Conservation (phyloP, 1,284 basidiomycete genomes). For the Hortiboletus rubellus region DNA sequence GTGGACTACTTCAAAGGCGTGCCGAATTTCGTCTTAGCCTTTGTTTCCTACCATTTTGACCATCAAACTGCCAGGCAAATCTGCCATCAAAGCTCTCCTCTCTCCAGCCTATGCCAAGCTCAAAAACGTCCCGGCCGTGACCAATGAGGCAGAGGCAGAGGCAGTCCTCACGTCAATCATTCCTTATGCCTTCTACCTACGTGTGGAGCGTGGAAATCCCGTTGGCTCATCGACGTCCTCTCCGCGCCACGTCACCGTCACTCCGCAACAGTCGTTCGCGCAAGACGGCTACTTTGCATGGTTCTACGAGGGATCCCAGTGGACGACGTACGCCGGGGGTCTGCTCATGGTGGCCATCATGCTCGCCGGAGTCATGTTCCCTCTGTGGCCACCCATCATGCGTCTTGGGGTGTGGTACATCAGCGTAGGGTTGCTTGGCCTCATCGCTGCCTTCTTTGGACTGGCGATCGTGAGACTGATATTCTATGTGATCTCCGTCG, state of each 20-base stretch:
- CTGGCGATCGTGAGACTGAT: slow-evolving; percentile 92
- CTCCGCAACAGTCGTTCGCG: slow-evolving; percentile 81
- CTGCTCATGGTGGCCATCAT: slow-evolving; percentile 91
- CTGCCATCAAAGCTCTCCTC: slow-evolving; percentile 87
- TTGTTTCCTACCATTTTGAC: not conserved
- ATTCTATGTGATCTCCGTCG: slow-evolving; percentile 90
- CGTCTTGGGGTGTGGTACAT: slow-evolving; percentile 98
- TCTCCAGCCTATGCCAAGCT: slow-evolving; percentile 90
- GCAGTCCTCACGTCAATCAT: slow-evolving; percentile 73
- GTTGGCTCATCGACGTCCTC: slow-evolving; percentile 68
- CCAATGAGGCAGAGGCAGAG: slow-evolving; percentile 76
- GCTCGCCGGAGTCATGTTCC: slow-evolving; percentile 99
- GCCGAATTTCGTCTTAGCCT: not conserved
- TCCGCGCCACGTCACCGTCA: slow-evolving; percentile 81
- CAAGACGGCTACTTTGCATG: slow-evolving; percentile 87
- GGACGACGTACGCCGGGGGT: slow-evolving; percentile 92
- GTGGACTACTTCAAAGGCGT: slow-evolving; percentile 96
- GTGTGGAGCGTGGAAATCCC: slow-evolving; percentile 77
- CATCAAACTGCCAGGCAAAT: slow-evolving; percentile 63
- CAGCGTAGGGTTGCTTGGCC: slow-evolving; percentile 82
- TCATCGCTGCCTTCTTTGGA: slow-evolving; percentile 90
- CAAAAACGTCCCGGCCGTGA: slow-evolving; percentile 80
- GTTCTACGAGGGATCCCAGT: slow-evolving; percentile 96
- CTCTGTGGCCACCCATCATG: slow-evolving; percentile 93
- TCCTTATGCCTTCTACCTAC: slow-evolving; percentile 87